Evolutionary conservation across 768 basidiomycete genomes (phyloP).

Genomic region (Sarcodon sp.): DNA sequence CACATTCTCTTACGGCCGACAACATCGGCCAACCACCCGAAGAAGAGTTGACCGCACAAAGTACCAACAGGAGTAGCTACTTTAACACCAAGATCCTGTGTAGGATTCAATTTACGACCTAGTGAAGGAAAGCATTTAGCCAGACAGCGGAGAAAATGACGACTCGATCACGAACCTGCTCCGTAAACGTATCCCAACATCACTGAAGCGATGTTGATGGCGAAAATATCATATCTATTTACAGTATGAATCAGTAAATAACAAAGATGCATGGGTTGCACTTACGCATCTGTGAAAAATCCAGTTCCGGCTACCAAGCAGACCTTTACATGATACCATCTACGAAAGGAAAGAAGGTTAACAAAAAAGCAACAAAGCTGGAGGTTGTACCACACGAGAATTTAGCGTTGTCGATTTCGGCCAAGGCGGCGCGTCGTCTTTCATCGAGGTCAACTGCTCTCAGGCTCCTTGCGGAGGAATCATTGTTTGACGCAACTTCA

Average conservation of each 20-base stretch:
- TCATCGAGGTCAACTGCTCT: slow-evolving; percentile 14
- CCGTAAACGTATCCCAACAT: slow-evolving; percentile 35
- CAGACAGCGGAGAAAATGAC: not conserved
- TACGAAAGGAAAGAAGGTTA: not conserved
- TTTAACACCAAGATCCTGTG: slow-evolving; percentile 34
- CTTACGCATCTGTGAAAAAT: slow-evolving; percentile 19
- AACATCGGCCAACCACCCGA: slow-evolving; percentile 32
- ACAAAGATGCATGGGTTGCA: not conserved
- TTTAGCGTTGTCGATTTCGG: slow-evolving; percentile 36
- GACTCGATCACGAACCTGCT: slow-evolving; percentile 3
- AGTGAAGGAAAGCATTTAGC: not conserved
- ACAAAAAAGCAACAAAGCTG: not conserved
- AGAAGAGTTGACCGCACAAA: slow-evolving; percentile 27
- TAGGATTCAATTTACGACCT: slow-evolving; percentile 20
- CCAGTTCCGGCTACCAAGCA: slow-evolving; percentile 21
- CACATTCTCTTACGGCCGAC: slow-evolving; percentile 27
- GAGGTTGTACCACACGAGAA: slow-evolving; percentile 22
- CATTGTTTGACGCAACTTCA: too few species aligned
- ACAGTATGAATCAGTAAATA: not conserved
- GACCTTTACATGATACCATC: slow-evolving; percentile 38
- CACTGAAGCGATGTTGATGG: slow-evolving; percentile 31
- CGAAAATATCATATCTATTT: slow-evolving; percentile 22
- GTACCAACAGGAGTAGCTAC: slow-evolving; percentile 29
- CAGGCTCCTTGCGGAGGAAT: too few species aligned
- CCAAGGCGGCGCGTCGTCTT: slow-evolving; percentile 28